Evolutionary conservation across 1,284 basidiomycete species (phyloP), one percentile per base, ranked within the genome.

Genomic region (Microbotryomycetes sp.): DNA sequence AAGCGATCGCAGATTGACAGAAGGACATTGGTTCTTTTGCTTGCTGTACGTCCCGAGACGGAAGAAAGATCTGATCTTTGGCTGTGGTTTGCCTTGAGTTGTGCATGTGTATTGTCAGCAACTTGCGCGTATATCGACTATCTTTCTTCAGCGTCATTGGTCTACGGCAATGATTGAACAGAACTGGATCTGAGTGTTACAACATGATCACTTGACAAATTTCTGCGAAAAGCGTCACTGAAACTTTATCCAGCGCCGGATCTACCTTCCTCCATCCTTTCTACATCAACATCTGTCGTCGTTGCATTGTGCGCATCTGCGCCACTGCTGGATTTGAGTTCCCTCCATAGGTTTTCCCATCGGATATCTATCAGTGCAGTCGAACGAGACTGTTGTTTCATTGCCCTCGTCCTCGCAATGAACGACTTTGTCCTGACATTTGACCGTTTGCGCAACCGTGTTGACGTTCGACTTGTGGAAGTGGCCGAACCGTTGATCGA

Each of bases 1-100:
- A 85, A 52, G 86, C 85, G 73, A 91, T 98, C 73, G 86, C 9
- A 89, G 52, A 84, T 86, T 66, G 91, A 94, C 75, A 90, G 88
- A 41, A 94, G 29, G n/a, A n/a, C n/a, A n/a, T n/a, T n/a, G n/a
- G n/a, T n/a, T n/a, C n/a, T n/a, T n/a, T n/a, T n/a, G 45, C 45
- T 15, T 3, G 45, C 13, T 1, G 46, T 23, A 48, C 5, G 21
- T 26, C 9, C 21, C 46, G 15, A 15, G 26, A 2, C 46, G n/a
- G 15, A 48, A 18, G 26, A 48, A 48, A 48, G 46, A 23, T 15
- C 11, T 18, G 15, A 21, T 5, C 46, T n/a, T 24, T 1, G 6
- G 21, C 46, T 5, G 9, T 6, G 16, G 1, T 18, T 9, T 9
- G 1, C 18, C 4, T 18, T 48, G 26, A 21, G 21, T 26, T 26